Base-by-base conservation (phyloP, 208 protist genomes). In the Polymyxa betae region DNA sequence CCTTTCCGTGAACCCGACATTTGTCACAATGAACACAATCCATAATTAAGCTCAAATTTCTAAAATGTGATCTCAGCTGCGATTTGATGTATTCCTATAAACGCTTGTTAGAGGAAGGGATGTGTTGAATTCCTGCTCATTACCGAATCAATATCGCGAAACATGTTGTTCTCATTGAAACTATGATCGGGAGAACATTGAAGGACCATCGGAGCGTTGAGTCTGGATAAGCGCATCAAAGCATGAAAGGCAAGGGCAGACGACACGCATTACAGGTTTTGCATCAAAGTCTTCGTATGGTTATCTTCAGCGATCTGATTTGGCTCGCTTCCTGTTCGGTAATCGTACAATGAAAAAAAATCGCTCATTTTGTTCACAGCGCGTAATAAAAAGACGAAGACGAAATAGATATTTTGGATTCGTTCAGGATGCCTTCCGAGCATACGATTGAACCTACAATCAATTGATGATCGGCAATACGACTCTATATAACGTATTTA, bases 371-470 rank as follows among this genome's bases (percentile, higher is more conserved):
- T 89, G n/a, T 89, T 89, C 16, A 89, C 88, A 35, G 88, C 88
- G 5, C 88, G 88, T 16, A 89, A 44, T 20, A 89, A 32, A 45
- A 89, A 89, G 32, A 89, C 88, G 54, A 45, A 89, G 5, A 38
- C 38, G 54, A 89, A 89, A 72, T 89, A 89, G 38, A 89, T 77
- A 66, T 89, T 89, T 32, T 89, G 88, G 66, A 89, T 66, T n/a
- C 88, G 5, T 16, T 60, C 38, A 32, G 88, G 88, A 89, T 89
- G 46, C 10, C n/a, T 60, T 20, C 54, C 49, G 12, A 89, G 54
- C 49, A 89, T 77, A 32, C 88, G 46, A 32, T 64, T 20, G 32
- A 77, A 89, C 32, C 46, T 89, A 32, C n/a, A 20, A 12, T 29
- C 49, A 45, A 35, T 89, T 5, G 35, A 82, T 82, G 5, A 82